Percentiles rank a stretch among this genome's conserved stretches.
phyloP scores from a whole-genome alignment of 805 yeast species.

The Scheffersomyces coipomensis region DNA sequence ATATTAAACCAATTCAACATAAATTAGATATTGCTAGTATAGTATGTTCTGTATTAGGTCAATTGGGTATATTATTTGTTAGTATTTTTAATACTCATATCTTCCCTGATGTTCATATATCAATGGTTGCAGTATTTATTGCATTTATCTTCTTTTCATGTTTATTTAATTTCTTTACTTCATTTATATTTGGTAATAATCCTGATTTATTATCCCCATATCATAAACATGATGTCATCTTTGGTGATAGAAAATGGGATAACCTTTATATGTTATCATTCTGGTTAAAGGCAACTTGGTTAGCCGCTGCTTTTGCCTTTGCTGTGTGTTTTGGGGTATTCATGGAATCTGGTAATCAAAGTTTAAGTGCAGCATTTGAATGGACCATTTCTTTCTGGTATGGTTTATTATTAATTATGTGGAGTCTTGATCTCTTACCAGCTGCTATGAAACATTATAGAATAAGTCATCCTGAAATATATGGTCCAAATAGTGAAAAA shows the following conservation, averaged over 20 bases:
- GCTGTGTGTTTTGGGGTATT: slow-evolving; percentile 67
- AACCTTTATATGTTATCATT: slow-evolving; percentile 49
- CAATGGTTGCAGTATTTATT: slow-evolving; percentile 75
- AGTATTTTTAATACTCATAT: slow-evolving; percentile 66
- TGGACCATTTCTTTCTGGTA: slow-evolving; percentile 89
- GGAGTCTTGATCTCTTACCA: slow-evolving; percentile 70
- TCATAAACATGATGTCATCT: slow-evolving; percentile 35
- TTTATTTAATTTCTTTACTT: slow-evolving; percentile 32
- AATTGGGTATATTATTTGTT: slow-evolving; percentile 71
- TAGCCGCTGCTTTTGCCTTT: slow-evolving; percentile 58
- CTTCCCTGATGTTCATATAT: slow-evolving; percentile 57
- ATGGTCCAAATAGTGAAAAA: slow-evolving; percentile 5
- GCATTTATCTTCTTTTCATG: slow-evolving; percentile 57
- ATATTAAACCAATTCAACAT: slow-evolving; percentile 42
- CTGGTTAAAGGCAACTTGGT: slow-evolving; percentile 61
- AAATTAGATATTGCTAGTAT: slow-evolving; percentile 40
- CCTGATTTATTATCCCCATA: slow-evolving; percentile 36
- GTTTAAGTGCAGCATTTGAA: slow-evolving; percentile 67
- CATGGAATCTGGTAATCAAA: slow-evolving; percentile 29
- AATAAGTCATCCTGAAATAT: slow-evolving; percentile 1
- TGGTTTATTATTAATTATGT: slow-evolving; percentile 61
- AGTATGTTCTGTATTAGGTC: slow-evolving; percentile 54
- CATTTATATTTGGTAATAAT: slow-evolving; percentile 37
- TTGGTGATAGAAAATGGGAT: slow-evolving; percentile 35
- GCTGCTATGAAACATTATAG: slow-evolving; percentile 44